A percentile compares a stretch with the other conserved stretches of the same genome.
These are phyloP conservation scores for Talaromyces nanjingensis DNA, from an alignment of 495 filamentous ascomycete genomes.

Conservation along the genomic window DNA sequence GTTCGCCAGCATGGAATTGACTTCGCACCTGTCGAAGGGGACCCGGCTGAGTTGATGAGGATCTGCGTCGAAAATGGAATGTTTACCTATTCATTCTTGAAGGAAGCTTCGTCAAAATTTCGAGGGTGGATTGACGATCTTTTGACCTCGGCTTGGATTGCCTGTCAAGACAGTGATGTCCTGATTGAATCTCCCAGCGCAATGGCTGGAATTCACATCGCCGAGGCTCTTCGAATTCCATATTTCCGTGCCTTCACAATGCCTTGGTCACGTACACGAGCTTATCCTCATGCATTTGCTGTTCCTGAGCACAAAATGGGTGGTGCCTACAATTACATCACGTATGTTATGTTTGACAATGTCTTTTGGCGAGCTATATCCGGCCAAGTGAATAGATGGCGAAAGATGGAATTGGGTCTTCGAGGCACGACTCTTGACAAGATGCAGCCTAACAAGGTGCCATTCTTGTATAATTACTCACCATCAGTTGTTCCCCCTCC, in stretches of 20 bases:
- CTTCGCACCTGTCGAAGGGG: constrained; percentile 79
- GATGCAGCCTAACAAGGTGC: constrained; percentile 91
- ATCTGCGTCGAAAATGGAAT: constrained; percentile 96
- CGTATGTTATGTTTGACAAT: constrained; percentile 95
- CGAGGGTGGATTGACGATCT: constrained; percentile 91
- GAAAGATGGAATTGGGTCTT: constrained; percentile 69
- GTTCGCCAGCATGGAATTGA: constrained; percentile 86
- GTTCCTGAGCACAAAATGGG: constrained; percentile 91
- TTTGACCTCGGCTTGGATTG: constrained; percentile 72
- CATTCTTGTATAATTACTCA: constrained; percentile 96
- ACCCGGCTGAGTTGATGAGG: constrained; percentile 90
- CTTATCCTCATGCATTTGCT: constrained; percentile 97
- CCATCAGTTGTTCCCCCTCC: constrained; percentile 87
- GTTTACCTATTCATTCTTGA: constrained; percentile 89
- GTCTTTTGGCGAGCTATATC: constrained; percentile 94
- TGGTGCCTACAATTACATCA: constrained; percentile 88
- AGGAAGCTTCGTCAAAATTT: constrained; percentile 80
- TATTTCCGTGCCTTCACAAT: constrained; percentile 98
- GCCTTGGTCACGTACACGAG: constrained; percentile 94
- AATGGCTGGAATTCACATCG: constrained; percentile 97
- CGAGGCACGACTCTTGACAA: constrained; percentile 80
- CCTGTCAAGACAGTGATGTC: constrained; percentile 82
- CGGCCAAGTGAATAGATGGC: constrained; percentile 88
- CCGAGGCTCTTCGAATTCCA: constrained; percentile 88
- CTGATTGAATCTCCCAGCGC: constrained; percentile 94